phyloP scores from a whole-genome alignment of 2,329 filamentous ascomycete genomes.

The Penicillium sp. region DNA sequence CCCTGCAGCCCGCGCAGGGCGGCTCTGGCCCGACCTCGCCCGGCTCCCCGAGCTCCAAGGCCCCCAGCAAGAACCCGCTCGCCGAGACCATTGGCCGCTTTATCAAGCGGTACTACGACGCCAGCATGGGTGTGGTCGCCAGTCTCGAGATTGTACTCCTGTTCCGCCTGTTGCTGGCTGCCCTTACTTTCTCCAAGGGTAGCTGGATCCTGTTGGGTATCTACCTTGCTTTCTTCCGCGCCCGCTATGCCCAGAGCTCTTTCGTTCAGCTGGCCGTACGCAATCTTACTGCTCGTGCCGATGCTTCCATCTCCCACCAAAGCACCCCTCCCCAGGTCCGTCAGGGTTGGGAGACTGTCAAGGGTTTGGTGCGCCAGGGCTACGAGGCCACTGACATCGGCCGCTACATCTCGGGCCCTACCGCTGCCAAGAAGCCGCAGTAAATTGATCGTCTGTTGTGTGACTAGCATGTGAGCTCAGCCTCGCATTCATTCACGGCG shows the following conservation, averaged over 20 bases:
- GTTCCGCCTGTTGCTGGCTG: slow-evolving; percentile 73
- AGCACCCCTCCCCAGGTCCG: slow-evolving; percentile 74
- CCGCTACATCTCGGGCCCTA: slow-evolving; percentile 59
- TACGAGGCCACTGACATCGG: slow-evolving; percentile 73
- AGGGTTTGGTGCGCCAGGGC: slow-evolving; percentile 66
- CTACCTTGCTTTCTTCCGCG: slow-evolving; percentile 90
- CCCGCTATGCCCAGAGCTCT: slow-evolving; percentile 79
- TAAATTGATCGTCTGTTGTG: slow-evolving; percentile 25
- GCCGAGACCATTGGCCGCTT: slow-evolving; percentile 84
- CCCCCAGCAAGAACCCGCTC: slow-evolving; percentile 54
- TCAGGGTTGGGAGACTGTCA: slow-evolving; percentile 74
- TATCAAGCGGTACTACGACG: slow-evolving; percentile 96
- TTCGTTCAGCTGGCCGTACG: slow-evolving; percentile 84
- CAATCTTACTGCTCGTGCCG: slow-evolving; percentile 67
- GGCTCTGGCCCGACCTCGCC: slow-evolving; percentile 51
- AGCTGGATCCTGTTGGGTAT: slow-evolving; percentile 81
- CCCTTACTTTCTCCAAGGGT: slow-evolving; percentile 80
- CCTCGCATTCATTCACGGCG: background rate
- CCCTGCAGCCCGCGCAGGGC: slow-evolving; percentile 60
- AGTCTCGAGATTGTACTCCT: slow-evolving; percentile 82
- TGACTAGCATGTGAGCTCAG: background rate
- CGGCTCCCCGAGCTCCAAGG: slow-evolving; percentile 49
- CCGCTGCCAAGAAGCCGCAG: slow-evolving; percentile 46
- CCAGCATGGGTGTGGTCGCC: slow-evolving; percentile 89
- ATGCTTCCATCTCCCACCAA: slow-evolving; percentile 78